Evolutionary conservation across 768 basidiomycete species (phyloP).

Genomic region (Naganishia randhawae): DNA sequence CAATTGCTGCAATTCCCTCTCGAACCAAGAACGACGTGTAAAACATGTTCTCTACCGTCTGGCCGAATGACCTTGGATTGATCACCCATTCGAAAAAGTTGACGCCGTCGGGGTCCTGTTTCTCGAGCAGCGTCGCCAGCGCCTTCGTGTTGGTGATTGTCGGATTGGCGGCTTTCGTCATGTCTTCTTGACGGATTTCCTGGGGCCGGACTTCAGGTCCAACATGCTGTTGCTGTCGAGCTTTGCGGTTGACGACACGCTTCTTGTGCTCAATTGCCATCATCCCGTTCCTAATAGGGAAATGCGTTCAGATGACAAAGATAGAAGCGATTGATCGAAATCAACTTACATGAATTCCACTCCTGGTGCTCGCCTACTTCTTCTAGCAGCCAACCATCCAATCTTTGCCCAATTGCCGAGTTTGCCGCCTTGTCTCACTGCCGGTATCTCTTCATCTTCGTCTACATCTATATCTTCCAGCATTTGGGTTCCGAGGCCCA

Average conservation of each 20-base stretch:
- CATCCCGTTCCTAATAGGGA: constrained; percentile 74
- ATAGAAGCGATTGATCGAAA: too few relatives aligned
- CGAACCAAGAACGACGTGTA: constrained; percentile 89
- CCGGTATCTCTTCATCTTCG: constrained; percentile 50
- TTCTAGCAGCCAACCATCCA: constrained; percentile 75
- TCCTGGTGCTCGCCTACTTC: constrained; percentile 71
- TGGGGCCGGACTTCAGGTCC: constrained; percentile 65
- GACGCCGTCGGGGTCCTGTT: constrained; percentile 6
- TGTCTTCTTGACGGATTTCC: constrained; percentile 53
- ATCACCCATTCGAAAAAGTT: constrained; percentile 75
- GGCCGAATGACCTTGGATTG: constrained; percentile 84
- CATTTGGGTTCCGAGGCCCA: constrained; percentile 36
- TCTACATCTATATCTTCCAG: constrained; percentile 48
- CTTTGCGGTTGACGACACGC: constrained; percentile 60
- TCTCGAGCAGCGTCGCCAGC: background rate
- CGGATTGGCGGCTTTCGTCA: constrained; percentile 21
- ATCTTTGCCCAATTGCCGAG: constrained; percentile 73
- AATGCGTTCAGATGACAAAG: background rate
- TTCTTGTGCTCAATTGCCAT: constrained; percentile 81
- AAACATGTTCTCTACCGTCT: constrained; percentile 95
- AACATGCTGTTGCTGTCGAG: constrained; percentile 65
- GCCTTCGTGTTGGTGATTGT: constrained; percentile 17
- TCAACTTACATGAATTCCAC: constrained; percentile 79
- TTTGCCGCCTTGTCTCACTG: constrained; percentile 41
- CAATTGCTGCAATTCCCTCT: constrained; percentile 59